Base-by-base conservation (phyloP, 257 asterid genomes). In the Solanum corneliomulleri region DNA sequence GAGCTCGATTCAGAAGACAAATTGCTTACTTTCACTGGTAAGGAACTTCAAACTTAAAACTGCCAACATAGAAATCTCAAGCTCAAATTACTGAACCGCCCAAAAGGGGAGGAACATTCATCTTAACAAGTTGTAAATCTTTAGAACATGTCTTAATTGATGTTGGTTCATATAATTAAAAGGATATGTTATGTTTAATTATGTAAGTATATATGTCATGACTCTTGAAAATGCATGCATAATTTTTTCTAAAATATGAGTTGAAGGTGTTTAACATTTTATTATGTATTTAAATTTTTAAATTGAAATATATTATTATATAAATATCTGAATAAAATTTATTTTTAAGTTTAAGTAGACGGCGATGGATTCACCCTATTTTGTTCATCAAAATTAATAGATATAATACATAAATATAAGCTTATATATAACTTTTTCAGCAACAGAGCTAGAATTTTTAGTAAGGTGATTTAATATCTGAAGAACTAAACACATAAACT, bases 41-140 rank as follows among this genome's bases (percentile, higher is more conserved):
- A 33, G 0, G 0, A 0, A 33, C 5, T 33, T 3, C 5, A 0
- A 33, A 33, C 1, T 33, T 33, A 1, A 33, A 1, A 33, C 35
- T 33, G 1, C 5, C 5, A 1, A 33, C 5, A 33, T 33, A 1
- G 3, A 4, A 33, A 4, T 33, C 0, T 3, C 35, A 4, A 33
- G 5, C 5, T 33, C 35, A 33, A 33, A 33, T 1, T 33, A 33
- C 0, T 33, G 35, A 4, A 33, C 5, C 5, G 4, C 5, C 35
- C 0, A 3, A 1, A 33, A 33, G 1, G 5, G 0, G 3, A 33
- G 35, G 1, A 33, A 33, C 15, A n/a, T 11, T n/a, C 27, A n/a
- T 62, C 14, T 52, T 11, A n/a, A 62, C 14, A 10, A 62, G 3
- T 1, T n/a, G 4, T 62, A 62, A 62, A 62, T 11, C 7, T 25